Evolutionary conservation across 2,329 filamentous ascomycete species (phyloP).

Genomic region (Talaromyces funiculosus): DNA sequence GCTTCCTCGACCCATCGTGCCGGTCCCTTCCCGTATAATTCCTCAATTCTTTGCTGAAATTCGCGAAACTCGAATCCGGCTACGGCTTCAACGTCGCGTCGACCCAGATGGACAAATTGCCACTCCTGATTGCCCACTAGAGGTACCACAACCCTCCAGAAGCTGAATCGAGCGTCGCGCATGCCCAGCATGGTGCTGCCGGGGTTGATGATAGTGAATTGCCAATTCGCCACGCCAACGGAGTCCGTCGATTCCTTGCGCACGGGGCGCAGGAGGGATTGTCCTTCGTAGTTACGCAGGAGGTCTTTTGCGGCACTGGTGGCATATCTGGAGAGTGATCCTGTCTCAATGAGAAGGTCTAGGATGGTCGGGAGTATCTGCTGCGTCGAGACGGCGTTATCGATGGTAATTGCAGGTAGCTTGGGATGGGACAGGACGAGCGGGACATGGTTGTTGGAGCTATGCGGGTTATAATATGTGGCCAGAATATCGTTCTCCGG

Average conservation of each 20-base stretch:
- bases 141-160: constrained; percentile 27
- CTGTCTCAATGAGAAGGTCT: constrained; percentile 28
- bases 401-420: constrained; percentile 26
- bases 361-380: constrained; percentile 30
- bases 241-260: constrained; percentile 16
- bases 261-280: constrained; percentile 27
- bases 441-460: constrained; percentile 30
- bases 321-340: constrained; percentile 22
- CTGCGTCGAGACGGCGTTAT: constrained; percentile 24
- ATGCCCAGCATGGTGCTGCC: constrained; percentile 28
- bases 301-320: constrained; percentile 22
- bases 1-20: constrained; percentile 8
- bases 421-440: constrained; percentile 29
- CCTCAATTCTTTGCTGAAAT: constrained; percentile 1
- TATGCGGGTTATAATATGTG: constrained; percentile 29
- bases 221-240: constrained; percentile 20
- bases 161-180: constrained; percentile 25
- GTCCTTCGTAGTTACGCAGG: constrained; percentile 28
- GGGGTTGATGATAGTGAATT: constrained; percentile 33
- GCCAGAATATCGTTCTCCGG: constrained; percentile 32
- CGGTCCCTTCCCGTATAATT: background rate
- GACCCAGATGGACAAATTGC: constrained; percentile 26
- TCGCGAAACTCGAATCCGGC: constrained; percentile 8
- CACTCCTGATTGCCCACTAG: constrained; percentile 28
- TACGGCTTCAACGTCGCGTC: background rate